Evolutionary conservation across 352 stramenopile genomes (phyloP), one percentile per base, ranked within the genome.

Genomic region (Plasmopara muralis): DNA sequence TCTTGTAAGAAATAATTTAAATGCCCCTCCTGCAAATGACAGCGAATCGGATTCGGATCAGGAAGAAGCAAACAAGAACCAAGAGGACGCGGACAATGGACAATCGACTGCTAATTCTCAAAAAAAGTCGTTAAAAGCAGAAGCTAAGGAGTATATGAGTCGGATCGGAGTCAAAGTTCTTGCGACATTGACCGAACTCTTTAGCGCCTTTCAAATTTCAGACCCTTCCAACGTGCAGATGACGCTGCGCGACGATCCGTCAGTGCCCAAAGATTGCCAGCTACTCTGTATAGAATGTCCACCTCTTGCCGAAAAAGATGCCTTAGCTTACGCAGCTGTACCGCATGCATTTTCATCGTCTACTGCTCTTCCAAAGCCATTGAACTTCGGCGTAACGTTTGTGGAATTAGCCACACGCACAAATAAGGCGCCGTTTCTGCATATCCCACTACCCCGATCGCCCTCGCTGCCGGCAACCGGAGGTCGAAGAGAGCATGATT

Each of bases 341-440:
- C 41, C 62, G 0, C 53, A 66, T 13, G 35, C 33, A 14, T 66
- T 66, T 30, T 47, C 48, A 6, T 25, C 53, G 4, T 47, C 57
- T 34, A 45, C 45, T 51, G n/a, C 30, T 31, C 43, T 43, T 12
- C 46, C 59, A 12, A 55, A 66, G 20, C 63, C 59, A 15, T 59
- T 86, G 15, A 82, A 84, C 54, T 72, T 83, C 50, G 79, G 72
- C n/a, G 50, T 90, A 10, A 56, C 86, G n/a, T 74, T 85, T 51
- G 61, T 60, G 2, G 72, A 85, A 60, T 53, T 64, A 18, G 25
- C 48, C 10, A 53, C n/a, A 10, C 59, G 13, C 45, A 64, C 48
- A 37, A 47, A 38, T n/a, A 49, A 53, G 7, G 8, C 63, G 18
- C 60, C 62, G 18, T 80, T 72, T 43, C 57, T 89, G n/a, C 47